Conservation (phyloP, 1,284 basidiomycete species). For the Pyrrhoderma noxium region DNA sequence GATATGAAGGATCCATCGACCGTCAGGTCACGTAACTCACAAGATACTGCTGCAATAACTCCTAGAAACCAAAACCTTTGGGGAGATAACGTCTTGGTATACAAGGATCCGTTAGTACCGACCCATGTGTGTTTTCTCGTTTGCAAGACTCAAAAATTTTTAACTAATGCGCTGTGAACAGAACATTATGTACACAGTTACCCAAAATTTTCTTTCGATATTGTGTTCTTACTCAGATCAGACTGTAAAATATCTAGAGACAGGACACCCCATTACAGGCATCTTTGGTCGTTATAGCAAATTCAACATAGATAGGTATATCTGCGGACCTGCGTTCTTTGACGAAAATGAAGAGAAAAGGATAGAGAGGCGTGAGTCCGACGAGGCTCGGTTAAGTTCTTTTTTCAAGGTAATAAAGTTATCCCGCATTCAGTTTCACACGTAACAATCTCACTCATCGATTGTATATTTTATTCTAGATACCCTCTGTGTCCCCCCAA, state of each 20-base stretch:
- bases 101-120: constrained; percentile 18
- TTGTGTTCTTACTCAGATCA: constrained; percentile 4
- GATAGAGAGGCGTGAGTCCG: background rate
- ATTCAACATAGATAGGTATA: too few species aligned
- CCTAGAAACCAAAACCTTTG: constrained; percentile 10
- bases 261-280: constrained; percentile 10
- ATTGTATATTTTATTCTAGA: background rate
- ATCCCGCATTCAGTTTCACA: too few species aligned
- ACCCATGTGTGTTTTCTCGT: constrained; percentile 14
- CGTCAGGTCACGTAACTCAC: too few species aligned
- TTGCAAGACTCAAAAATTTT: background rate
- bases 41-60: too few species aligned
- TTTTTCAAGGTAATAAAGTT: background rate
- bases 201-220: constrained; percentile 4
- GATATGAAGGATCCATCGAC: too few species aligned
- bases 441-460: background rate
- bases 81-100: constrained; percentile 15
- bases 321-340: background rate
- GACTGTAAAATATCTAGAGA: constrained; percentile 3
- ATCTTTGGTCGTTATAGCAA: constrained; percentile 7
- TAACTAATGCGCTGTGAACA: constrained; percentile 1
- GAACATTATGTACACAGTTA: constrained; percentile 18
- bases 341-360: background rate
- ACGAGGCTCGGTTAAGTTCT: background rate
- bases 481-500: background rate